Base-by-base conservation (phyloP, 352 stramenopile genomes). In the Phytophthora gonapodyides region DNA sequence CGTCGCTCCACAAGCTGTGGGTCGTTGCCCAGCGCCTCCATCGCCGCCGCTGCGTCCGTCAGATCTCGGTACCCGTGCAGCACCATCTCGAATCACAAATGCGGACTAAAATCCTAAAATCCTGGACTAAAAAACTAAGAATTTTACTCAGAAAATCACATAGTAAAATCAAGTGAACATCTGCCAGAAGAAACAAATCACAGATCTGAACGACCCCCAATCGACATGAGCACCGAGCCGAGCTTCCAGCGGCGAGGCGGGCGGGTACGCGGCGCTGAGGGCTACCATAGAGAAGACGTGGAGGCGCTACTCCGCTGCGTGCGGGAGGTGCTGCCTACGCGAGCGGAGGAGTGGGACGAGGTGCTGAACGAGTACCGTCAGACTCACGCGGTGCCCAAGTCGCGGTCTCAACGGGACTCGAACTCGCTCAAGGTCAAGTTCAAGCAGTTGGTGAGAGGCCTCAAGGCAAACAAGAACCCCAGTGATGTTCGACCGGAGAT, bases 211-310 rank as follows among this genome's bases (percentile, higher is more conserved):
- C 33, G 24, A 46, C 35, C 52, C 37, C 48, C 12, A 43, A 57
- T 47, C 37, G 17, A 47, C 38, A 69, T 58, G 35, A 73, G 16
- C 19, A 31, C 47, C 16, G 19, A 54, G 12, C 16, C 17, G 42
- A 67, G 41, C 36, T 4, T 58, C 46, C 67, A 72, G 19, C 68
- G 63, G 37, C 68, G 68, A 13, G 63, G 68, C 9, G 68, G 68
- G 21, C 69, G 69, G 4, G 51, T 71, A 2, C 64, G 44, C 7
- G 69, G 69, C 16, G 64, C 69, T 37, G 69, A 76, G 15, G 69
- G 68, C 15, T 76, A 76, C 35, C 63, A 76, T 49, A 66, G 46
- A 10, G 68, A 76, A 15, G 68, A 76, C 38, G 43, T 69, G 2
- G 10, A 37, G 21, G 68, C 58, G 12, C 45, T 76, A 2, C 54